Conservation (phyloP, 2,329 filamentous ascomycete species). For the Bretziella fagacearum region DNA sequence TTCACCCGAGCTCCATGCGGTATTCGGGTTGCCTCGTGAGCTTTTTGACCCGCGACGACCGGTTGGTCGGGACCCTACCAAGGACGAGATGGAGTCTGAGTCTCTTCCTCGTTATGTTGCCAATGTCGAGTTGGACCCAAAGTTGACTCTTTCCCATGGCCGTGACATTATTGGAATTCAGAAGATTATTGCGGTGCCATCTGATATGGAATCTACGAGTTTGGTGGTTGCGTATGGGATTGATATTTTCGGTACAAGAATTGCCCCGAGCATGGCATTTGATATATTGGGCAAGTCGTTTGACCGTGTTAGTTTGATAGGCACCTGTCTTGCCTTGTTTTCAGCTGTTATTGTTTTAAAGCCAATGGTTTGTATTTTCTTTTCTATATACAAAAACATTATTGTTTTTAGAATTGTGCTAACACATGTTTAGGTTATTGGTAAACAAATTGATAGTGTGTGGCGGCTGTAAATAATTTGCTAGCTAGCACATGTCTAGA, state of each 20-base stretch:
- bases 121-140: slow-evolving; percentile 66
- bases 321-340: slow-evolving; percentile 65
- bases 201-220: slow-evolving; percentile 79
- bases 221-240: slow-evolving; percentile 75
- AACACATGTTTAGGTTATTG: slow-evolving; percentile 29
- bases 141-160: slow-evolving; percentile 62
- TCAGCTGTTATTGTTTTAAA: slow-evolving; percentile 61
- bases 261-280: slow-evolving; percentile 78
- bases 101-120: slow-evolving; percentile 63
- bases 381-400: neutral
- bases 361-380: slow-evolving; percentile 53
- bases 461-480: no score
- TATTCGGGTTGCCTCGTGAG: slow-evolving; percentile 63
- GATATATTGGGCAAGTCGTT: slow-evolving; percentile 89
- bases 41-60: slow-evolving; percentile 76
- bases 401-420: slow-evolving; percentile 20
- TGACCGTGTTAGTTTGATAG: slow-evolving; percentile 70
- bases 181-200: slow-evolving; percentile 56
- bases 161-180: slow-evolving; percentile 64
- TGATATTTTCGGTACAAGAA: slow-evolving; percentile 73
- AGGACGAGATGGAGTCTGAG: slow-evolving; percentile 60
- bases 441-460: slow-evolving; percentile 50
- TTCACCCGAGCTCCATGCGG: slow-evolving; percentile 52
- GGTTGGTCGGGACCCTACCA: slow-evolving; percentile 64
- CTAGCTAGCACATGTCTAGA: neutral